These are phyloP conservation scores for Diversispora eburnea DNA, from an alignment of 192 early-diverging fungal species.

Conservation along the genomic window DNA sequence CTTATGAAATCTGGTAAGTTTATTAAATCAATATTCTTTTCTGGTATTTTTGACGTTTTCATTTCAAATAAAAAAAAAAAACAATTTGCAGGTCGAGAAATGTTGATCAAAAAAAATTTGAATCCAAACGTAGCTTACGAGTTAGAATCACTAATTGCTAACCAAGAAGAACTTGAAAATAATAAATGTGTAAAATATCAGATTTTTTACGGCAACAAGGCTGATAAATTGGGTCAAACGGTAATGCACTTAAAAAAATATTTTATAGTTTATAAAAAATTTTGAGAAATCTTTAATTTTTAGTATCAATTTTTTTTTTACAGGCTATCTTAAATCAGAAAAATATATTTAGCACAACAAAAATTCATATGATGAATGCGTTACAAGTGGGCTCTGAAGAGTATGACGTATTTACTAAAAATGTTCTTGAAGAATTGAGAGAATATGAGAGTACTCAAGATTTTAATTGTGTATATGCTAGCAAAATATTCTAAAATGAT, in stretches of 20 bases:
- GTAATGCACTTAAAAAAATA: not conserved
- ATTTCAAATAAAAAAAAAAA: not conserved
- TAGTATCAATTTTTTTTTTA: not conserved
- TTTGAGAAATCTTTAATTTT: not conserved
- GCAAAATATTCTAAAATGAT: not conserved
- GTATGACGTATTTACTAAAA: not conserved
- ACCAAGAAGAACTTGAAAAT: not conserved
- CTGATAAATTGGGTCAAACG: not conserved
- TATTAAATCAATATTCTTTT: not conserved
- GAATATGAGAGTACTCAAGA: not conserved
- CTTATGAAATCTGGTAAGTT: not conserved
- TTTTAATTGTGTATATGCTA: not conserved
- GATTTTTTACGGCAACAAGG: not conserved
- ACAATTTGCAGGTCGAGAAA: not conserved
- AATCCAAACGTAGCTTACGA: not conserved
- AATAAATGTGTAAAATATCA: not conserved
- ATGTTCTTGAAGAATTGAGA: not conserved
- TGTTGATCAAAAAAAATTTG: not conserved
- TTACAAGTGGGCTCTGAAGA: not conserved
- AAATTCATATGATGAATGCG: not conserved
- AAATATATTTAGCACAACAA: not conserved
- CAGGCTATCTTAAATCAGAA: not conserved
- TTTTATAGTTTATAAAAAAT: not conserved
- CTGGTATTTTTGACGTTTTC: not conserved
- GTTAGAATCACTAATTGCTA: not conserved